Percentiles rank a stretch among this genome's conserved stretches.
phyloP scores from a whole-genome alignment of 2,329 filamentous ascomycete genomes.

The Graphilbum fragrans region DNA sequence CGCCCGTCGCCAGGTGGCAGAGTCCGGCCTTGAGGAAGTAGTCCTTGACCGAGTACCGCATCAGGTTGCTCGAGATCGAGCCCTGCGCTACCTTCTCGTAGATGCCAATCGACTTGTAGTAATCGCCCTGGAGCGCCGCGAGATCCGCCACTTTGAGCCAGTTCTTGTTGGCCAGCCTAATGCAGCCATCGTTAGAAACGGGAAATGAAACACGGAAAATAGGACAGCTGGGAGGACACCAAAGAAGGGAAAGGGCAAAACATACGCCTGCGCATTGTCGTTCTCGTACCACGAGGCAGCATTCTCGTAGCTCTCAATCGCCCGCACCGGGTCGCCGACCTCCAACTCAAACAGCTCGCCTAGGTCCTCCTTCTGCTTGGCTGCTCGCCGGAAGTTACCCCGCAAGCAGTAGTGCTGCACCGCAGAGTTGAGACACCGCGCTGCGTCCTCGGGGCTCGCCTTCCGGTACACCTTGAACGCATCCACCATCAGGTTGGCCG shows the following conservation, averaged over 20 bases:
- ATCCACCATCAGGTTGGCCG: conserved; percentile 76
- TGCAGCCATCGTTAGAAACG: conserved; percentile 1
- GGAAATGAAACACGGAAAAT: neutral
- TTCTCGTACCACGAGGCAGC: conserved; percentile 84
- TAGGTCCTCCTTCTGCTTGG: conserved; percentile 79
- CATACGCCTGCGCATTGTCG: conserved; percentile 71
- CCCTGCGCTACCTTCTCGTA: conserved; percentile 75
- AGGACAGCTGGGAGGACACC: too few species aligned
- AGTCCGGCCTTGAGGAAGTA: conserved; percentile 92
- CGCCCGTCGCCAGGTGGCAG: conserved; percentile 65
- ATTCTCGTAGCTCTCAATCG: conserved; percentile 71
- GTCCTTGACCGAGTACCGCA: conserved; percentile 90
- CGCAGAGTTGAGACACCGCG: conserved; percentile 64
- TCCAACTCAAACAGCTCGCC: conserved; percentile 80
- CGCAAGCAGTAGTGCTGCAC: conserved; percentile 79
- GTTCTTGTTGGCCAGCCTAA: conserved; percentile 82
- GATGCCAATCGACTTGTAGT: conserved; percentile 67
- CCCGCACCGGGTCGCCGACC: conserved; percentile 63
- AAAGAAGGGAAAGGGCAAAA: neutral
- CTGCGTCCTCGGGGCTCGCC: conserved; percentile 71
- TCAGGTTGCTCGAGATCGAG: conserved; percentile 78
- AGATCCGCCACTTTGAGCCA: conserved; percentile 88
- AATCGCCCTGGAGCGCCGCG: conserved; percentile 69
- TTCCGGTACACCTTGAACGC: conserved; percentile 94
- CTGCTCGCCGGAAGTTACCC: conserved; percentile 84